Conservation (phyloP, 768 basidiomycete species). For the Auricularia cornea region DNA sequence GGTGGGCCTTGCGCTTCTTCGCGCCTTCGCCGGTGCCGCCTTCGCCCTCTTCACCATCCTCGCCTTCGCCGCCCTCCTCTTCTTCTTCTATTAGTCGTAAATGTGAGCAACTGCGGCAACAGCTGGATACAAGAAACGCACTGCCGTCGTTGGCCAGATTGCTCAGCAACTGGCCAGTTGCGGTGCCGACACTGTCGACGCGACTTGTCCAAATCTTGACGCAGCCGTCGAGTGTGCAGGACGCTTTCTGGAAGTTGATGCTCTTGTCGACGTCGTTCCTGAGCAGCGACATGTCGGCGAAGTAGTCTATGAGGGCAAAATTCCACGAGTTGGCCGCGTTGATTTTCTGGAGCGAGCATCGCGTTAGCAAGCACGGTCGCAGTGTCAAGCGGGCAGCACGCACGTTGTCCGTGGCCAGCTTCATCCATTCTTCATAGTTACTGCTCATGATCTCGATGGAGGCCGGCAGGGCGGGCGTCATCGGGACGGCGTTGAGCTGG, state of each 20-base stretch:
- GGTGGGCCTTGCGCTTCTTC: constrained; percentile 44
- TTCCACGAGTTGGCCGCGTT: constrained; percentile 97
- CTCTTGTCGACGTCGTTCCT: constrained; percentile 89
- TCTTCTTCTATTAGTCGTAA: constrained; percentile 26
- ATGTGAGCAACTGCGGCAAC: no score
- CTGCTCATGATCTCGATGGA: constrained; percentile 79
- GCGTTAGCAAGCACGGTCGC: neutral
- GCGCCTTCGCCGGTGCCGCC: constrained; percentile 58
- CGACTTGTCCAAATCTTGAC: constrained; percentile 99
- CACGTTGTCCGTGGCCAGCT: constrained; percentile 98
- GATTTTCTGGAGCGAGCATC: constrained; percentile 78
- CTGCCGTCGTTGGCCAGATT: constrained; percentile 69
- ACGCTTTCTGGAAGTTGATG: constrained; percentile 99
- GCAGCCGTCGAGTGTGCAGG: constrained; percentile 94
- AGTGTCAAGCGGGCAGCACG: constrained; percentile 14
- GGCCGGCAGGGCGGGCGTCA: constrained; percentile 6
- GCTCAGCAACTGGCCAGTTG: constrained; percentile 89
- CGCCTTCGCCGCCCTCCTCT: constrained; percentile 50
- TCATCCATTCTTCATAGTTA: constrained; percentile 99
- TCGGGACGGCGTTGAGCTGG: neutral
- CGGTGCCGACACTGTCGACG: constrained; percentile 93
- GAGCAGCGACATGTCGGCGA: constrained; percentile 94
- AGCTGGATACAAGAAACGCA: constrained; percentile 15
- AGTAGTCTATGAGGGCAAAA: constrained; percentile 96
- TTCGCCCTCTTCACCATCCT: constrained; percentile 59